Percentiles rank a stretch among this genome's conserved stretches.
Conservation (phyloP, 352 stramenopile genomes). For the Globisporangium cederbergense region DNA sequence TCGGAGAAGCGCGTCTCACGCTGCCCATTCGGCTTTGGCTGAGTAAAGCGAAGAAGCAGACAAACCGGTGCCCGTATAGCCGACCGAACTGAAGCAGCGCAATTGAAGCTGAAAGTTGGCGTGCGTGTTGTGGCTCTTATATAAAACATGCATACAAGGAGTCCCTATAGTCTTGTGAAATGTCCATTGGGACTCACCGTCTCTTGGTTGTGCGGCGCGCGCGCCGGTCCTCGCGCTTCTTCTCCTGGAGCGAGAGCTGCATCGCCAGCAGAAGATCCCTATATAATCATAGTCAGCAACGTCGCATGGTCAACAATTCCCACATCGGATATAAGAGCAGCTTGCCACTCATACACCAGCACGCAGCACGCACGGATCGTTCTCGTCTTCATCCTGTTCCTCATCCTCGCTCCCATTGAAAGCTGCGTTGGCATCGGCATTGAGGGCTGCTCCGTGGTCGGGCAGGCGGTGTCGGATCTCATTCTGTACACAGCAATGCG, state of each 20-base stretch:
- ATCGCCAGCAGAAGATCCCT: conserved; percentile 57
- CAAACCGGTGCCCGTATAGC: neutral
- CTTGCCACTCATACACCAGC: neutral
- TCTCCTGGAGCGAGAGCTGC: conserved; percentile 58
- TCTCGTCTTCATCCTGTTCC: conserved; percentile 28
- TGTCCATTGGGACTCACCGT: conserved; percentile 20
- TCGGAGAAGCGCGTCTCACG: conserved; percentile 54
- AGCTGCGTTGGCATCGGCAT: conserved; percentile 4
- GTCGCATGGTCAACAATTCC: too few relatives aligned
- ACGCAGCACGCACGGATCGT: conserved; percentile 41
- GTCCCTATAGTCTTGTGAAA: too few relatives aligned
- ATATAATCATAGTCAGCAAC: neutral
- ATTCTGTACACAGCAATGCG: conserved; percentile 32
- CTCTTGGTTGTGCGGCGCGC: conserved; percentile 34
- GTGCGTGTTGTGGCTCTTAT: neutral
- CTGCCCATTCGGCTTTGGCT: conserved; percentile 57
- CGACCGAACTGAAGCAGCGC: neutral
- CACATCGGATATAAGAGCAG: neutral
- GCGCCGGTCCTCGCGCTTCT: conserved; percentile 55
- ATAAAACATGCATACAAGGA: neutral
- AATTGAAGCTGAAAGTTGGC: neutral
- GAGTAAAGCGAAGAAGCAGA: neutral
- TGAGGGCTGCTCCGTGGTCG: conserved; percentile 1
- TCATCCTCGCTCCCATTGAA: conserved; percentile 11
- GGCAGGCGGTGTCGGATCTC: conserved; percentile 64